Conservation (phyloP, 768 basidiomycete genomes). For the Boletus eberwhitei region DNA sequence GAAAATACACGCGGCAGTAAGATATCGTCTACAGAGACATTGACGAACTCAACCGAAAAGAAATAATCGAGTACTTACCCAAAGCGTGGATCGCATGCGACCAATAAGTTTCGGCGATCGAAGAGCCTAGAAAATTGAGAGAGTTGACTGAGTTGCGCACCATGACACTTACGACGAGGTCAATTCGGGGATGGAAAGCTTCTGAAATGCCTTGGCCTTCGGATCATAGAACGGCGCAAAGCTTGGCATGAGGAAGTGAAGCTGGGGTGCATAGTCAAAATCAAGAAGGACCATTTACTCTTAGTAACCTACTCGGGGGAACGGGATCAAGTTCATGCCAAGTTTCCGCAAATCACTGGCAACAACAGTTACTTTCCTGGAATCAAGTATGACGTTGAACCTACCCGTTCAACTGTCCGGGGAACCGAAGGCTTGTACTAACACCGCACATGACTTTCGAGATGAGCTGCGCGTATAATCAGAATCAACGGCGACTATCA, state of each 20-base stretch:
- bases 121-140: slow-evolving; percentile 53
- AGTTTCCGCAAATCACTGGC: slow-evolving; percentile 81
- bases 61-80: slow-evolving; percentile 42
- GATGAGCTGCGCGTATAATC: slow-evolving; percentile 48
- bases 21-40: slow-evolving; percentile 56
- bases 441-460: slow-evolving; percentile 93
- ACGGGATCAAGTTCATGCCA: slow-evolving; percentile 91
- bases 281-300: background rate
- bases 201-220: slow-evolving; percentile 57
- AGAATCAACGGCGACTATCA: background rate
- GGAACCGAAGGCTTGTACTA: slow-evolving; percentile 88
- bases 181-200: slow-evolving; percentile 61
- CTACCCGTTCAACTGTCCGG: slow-evolving; percentile 89
- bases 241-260: slow-evolving; percentile 96
- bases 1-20: slow-evolving; percentile 87
- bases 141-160: background rate
- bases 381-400: slow-evolving; percentile 14
- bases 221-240: slow-evolving; percentile 86
- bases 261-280: slow-evolving; percentile 39
- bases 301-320: slow-evolving; percentile 71
- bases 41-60: background rate
- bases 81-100: slow-evolving; percentile 76
- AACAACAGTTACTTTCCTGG: slow-evolving; percentile 3
- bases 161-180: slow-evolving; percentile 59
- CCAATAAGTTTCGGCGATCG: slow-evolving; percentile 74